Base-by-base conservation (phyloP, 2,329 filamentous ascomycete genomes). In the Emergomyces africanus region DNA sequence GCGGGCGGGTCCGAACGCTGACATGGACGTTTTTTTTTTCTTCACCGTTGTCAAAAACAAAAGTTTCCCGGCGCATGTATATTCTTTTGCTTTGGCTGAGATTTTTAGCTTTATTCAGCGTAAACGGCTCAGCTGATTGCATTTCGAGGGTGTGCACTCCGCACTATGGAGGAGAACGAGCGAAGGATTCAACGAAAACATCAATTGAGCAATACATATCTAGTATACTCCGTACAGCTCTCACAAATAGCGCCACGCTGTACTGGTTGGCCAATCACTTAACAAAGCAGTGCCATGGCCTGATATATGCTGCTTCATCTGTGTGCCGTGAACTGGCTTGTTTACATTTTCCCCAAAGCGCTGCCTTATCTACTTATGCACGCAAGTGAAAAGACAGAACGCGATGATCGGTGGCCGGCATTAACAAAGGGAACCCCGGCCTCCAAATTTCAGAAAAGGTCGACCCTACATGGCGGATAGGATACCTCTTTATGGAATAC, bases 401-500 rank as follows among this genome's bases (percentile, higher is more conserved):
- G 58, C 57, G 23, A n/a, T 57, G 23, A 37, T 57, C 41, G 33
- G 48, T 15, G 37, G 28, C 25, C 25, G n/a, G n/a, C n/a, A n/a
- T 46, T 37, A 18, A 59, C 18, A 33, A n/a, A 37, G 63, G 62
- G 20, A 58, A 60, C 57, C 35, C 39, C n/a, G 59, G 63, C 9
- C 9, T 64, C 42, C 25, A 46, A 23, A 42, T 66, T 30, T 63
- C 64, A 9, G 39, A 61, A 37, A 59, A 39, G 18, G 61, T 66
- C 20, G 58, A 54, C 35, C 54, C 44, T n/a, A 25, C 54, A 18
- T 58, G 35, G 39, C 50, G 57, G 30, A 58, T 39, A 54, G 65
- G 65, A n/a, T 69, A 63, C 30, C 57, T 68, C 2, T 67, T 67
- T 49, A 68, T 66, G 64, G 63, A 68, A 42, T 67, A 67, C 51